phyloP scores from a whole-genome alignment of 2,329 filamentous ascomycete genomes.

The Claviceps sp. region DNA sequence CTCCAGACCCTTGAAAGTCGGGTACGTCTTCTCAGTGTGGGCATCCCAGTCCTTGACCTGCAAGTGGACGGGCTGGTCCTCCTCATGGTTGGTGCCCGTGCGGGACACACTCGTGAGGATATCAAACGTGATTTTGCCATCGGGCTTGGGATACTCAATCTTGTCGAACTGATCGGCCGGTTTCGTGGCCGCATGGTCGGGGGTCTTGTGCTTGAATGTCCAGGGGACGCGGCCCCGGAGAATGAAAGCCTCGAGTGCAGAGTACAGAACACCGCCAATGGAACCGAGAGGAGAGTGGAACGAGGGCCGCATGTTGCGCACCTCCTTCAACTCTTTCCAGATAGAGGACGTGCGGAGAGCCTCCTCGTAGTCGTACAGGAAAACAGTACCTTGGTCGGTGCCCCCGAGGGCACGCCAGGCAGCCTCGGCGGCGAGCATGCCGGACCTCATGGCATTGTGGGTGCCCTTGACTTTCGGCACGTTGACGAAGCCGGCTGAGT shows the following conservation, averaged over 20 bases:
- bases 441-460: constrained; percentile 94
- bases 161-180: constrained; percentile 65
- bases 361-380: constrained; percentile 91
- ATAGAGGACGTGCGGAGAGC: constrained; percentile 72
- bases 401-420: constrained; percentile 60
- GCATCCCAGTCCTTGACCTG: constrained; percentile 92
- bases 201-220: constrained; percentile 75
- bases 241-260: constrained; percentile 79
- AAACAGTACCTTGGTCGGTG: constrained; percentile 55
- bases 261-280: constrained; percentile 84
- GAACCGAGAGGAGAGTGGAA: constrained; percentile 82
- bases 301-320: constrained; percentile 93
- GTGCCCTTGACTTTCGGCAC: constrained; percentile 98
- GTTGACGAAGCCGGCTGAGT: constrained; percentile 93
- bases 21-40: constrained; percentile 72
- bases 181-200: constrained; percentile 70
- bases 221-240: constrained; percentile 78
- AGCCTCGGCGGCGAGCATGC: constrained; percentile 90
- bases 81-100: constrained; percentile 95
- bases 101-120: constrained; percentile 90
- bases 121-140: constrained; percentile 89
- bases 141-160: constrained; percentile 95
- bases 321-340: constrained; percentile 88
- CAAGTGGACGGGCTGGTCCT: constrained; percentile 93
- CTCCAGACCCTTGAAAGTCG: constrained; percentile 81